A percentile compares a stretch with the other conserved stretches of the same genome.
Conservation (phyloP, 2,329 filamentous ascomycete species). For the Daldinia sp. region DNA sequence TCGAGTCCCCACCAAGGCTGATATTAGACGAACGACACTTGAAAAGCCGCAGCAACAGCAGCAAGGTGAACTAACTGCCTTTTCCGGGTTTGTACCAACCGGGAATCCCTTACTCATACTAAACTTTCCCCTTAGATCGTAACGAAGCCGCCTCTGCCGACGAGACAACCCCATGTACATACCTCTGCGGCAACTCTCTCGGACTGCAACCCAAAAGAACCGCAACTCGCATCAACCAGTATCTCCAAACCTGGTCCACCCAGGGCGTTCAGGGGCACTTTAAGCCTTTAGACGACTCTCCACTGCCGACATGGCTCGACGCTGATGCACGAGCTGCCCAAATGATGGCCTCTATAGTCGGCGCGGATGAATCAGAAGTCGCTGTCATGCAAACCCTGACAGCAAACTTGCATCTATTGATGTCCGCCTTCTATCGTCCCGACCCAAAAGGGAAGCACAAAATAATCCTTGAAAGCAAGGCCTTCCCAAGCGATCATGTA, state of each 20-base stretch:
- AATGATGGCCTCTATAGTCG: conserved; percentile 77
- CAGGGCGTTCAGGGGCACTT: conserved; percentile 85
- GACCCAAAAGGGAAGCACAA: conserved; percentile 70
- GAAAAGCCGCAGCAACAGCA: conserved; percentile 38
- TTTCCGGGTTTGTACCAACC: conserved; percentile 30
- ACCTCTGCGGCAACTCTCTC: conserved; percentile 84
- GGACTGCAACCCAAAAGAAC: conserved; percentile 79
- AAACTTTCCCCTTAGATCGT: conserved; percentile 46
- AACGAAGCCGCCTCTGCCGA: conserved; percentile 44
- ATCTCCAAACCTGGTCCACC: conserved; percentile 79
- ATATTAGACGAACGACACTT: conserved; percentile 45
- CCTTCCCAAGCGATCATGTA: conserved; percentile 86
- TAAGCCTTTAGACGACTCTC: conserved; percentile 72
- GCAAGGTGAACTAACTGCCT: conserved; percentile 43
- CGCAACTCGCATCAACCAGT: conserved; percentile 72
- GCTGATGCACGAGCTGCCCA: conserved; percentile 75
- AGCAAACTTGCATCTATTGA: conserved; percentile 79
- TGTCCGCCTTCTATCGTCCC: conserved; percentile 83
- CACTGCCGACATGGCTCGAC: conserved; percentile 73
- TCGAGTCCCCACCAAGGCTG: conserved; percentile 49
- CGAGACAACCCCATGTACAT: conserved; percentile 62
- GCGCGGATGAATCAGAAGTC: conserved; percentile 75
- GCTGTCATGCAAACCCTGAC: conserved; percentile 85
- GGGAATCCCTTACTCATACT: conserved; percentile 35
- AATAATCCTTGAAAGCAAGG: conserved; percentile 83